Evolutionary conservation across 208 protist genomes (phyloP).

Genomic region (Trypanosomatidae sp.): DNA sequence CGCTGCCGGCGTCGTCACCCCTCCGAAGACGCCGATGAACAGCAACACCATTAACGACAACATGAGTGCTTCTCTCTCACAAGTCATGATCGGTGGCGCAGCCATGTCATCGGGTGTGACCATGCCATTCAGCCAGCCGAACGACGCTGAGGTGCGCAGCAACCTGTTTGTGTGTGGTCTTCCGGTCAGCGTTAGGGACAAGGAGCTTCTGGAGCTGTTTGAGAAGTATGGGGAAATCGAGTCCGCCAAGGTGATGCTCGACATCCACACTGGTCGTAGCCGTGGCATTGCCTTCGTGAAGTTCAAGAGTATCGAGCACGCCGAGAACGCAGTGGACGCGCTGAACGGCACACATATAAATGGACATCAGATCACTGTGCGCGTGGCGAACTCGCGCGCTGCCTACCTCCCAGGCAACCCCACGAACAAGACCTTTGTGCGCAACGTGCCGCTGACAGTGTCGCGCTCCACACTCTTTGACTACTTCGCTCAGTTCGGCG

Average conservation of each 20-base stretch:
- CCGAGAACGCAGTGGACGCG: conserved; percentile 42
- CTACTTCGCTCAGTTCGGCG: conserved; percentile 65
- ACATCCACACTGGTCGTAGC: conserved; percentile 75
- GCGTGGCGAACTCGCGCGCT: conserved; percentile 63
- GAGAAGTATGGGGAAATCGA: conserved; percentile 49
- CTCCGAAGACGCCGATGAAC: neutral
- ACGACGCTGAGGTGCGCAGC: conserved; percentile 54
- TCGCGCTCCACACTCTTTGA: conserved; percentile 35
- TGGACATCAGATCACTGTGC: conserved; percentile 45
- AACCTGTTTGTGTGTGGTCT: conserved; percentile 81
- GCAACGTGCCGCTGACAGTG: conserved; percentile 61
- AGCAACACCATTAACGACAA: neutral
- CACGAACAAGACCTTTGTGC: conserved; percentile 76
- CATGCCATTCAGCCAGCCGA: conserved; percentile 6
- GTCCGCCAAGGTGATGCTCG: conserved; percentile 84
- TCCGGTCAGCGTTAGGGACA: conserved; percentile 39
- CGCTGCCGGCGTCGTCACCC: neutral
- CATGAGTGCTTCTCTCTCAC: neutral
- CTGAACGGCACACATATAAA: conserved; percentile 42
- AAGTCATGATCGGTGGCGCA: neutral
- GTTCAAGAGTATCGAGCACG: conserved; percentile 40
- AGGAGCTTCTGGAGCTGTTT: conserved; percentile 47
- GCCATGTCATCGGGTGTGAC: neutral
- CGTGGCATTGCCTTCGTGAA: conserved; percentile 81
- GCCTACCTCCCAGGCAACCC: conserved; percentile 67